Percentiles rank a stretch among this genome's conserved stretches.
phyloP scores from a whole-genome alignment of 306 rosid species.

The Malus fusca region DNA sequence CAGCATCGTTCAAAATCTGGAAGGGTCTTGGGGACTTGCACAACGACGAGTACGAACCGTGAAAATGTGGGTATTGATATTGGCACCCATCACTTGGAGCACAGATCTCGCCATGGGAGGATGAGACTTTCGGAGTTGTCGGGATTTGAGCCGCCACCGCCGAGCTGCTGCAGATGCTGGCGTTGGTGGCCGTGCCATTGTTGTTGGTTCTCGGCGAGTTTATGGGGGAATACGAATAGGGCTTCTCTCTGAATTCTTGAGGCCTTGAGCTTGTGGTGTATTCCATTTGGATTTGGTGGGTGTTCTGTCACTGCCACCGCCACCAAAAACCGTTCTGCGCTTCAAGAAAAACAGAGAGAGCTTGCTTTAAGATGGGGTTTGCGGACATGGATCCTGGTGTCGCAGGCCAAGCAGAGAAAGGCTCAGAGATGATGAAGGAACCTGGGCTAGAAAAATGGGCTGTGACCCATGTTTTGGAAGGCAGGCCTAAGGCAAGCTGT shows the following conservation, averaged over 20 bases:
- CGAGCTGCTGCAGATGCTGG: constrained; percentile 17
- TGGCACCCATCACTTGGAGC: too few species aligned
- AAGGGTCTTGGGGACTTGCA: too few species aligned
- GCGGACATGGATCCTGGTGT: too few species aligned
- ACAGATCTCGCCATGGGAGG: too few species aligned
- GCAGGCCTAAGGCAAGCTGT: too few species aligned
- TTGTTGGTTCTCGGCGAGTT: constrained; percentile 59
- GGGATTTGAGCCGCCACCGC: constrained; percentile 40
- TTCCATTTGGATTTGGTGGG: constrained; percentile 48
- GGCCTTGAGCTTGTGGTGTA: constrained; percentile 60
- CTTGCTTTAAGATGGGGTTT: constrained; percentile 16
- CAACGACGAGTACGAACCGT: too few species aligned
- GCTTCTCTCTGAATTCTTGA: constrained; percentile 47
- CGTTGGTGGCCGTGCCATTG: background rate
- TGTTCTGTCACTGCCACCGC: background rate
- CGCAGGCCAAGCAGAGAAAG: too few species aligned
- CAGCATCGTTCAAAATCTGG: too few species aligned
- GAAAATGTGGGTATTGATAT: too few species aligned
- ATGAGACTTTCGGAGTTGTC: constrained; percentile 45
- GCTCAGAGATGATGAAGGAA: too few species aligned
- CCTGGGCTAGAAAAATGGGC: too few species aligned
- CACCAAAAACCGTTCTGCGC: background rate
- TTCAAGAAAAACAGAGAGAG: background rate
- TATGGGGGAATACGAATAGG: constrained; percentile 26
- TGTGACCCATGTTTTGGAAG: too few species aligned